phyloP scores from a whole-genome alignment of 768 basidiomycete genomes.

The Kwoniella dendrophila region DNA sequence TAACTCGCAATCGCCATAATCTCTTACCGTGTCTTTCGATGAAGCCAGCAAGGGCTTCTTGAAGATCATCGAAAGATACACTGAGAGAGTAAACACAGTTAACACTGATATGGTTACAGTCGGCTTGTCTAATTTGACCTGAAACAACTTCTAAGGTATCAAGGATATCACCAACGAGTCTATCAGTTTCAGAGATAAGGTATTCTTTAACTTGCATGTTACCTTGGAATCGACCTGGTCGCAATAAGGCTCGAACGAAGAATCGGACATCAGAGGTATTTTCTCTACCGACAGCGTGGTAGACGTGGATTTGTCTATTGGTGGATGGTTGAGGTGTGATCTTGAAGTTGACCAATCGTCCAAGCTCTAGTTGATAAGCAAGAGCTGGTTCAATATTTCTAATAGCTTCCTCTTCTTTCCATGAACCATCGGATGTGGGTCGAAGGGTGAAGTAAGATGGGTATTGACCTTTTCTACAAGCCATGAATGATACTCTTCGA shows the following conservation, averaged over 20 bases:
- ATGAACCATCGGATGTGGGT: slow-evolving; percentile 63
- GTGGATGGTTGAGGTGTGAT: slow-evolving; percentile 94
- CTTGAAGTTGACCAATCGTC: slow-evolving; percentile 94
- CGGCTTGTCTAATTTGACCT: slow-evolving; percentile 84
- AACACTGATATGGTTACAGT: slow-evolving; percentile 98
- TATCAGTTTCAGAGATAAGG: slow-evolving; percentile 96
- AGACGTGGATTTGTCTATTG: slow-evolving; percentile 96
- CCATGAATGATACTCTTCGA: slow-evolving; percentile 85
- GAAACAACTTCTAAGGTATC: slow-evolving; percentile 94
- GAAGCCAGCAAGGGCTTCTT: slow-evolving; percentile 97
- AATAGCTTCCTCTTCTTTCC: slow-evolving; percentile 94
- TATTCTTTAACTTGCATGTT: slow-evolving; percentile 95
- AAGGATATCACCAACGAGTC: slow-evolving; percentile 87
- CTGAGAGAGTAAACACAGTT: slow-evolving; percentile 97
- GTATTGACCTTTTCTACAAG: slow-evolving; percentile 88
- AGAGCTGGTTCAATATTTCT: slow-evolving; percentile 98
- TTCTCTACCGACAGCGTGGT: slow-evolving; percentile 90
- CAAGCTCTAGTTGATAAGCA: slow-evolving; percentile 95
- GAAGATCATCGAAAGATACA: slow-evolving; percentile 93
- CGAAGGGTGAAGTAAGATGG: slow-evolving; percentile 93
- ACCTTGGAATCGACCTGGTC: slow-evolving; percentile 89
- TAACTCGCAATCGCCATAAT: slow-evolving; percentile 96
- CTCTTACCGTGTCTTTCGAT: slow-evolving; percentile 98
- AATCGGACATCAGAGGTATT: slow-evolving; percentile 97
- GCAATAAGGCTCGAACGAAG: slow-evolving; percentile 94